Conservation (phyloP, 768 basidiomycete species). For the Lanmaoa rubissima region DNA sequence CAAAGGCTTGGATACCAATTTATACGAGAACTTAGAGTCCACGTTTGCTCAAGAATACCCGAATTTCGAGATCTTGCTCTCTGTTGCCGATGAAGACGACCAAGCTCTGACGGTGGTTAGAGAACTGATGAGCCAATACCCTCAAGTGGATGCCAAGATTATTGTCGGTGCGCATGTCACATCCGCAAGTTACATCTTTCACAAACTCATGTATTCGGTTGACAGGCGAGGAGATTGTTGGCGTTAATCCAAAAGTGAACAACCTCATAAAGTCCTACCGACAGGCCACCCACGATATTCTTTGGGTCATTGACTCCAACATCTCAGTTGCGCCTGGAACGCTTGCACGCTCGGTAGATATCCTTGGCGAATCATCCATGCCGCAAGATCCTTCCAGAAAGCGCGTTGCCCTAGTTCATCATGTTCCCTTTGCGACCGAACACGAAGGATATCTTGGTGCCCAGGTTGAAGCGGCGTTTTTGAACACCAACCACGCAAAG, state of each 20-base stretch:
- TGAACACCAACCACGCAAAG: conserved; percentile 97
- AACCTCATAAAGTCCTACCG: conserved; percentile 87
- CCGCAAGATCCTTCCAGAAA: conserved; percentile 34
- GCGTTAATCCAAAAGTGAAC: conserved; percentile 97
- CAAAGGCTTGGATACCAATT: conserved; percentile 92
- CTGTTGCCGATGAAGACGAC: conserved; percentile 85
- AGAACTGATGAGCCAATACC: conserved; percentile 77
- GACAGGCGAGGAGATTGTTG: conserved; percentile 77
- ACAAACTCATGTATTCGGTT: conserved; percentile 1
- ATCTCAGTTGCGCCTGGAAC: conserved; percentile 75
- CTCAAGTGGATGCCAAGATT: conserved; percentile 66
- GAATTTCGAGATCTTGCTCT: conserved; percentile 87
- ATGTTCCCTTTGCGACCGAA: conserved; percentile 86
- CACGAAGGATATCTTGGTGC: conserved; percentile 73
- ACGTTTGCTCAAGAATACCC: conserved; percentile 91
- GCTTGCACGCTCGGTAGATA: conserved; percentile 80
- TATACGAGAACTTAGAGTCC: conserved; percentile 95
- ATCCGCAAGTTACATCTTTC: not conserved
- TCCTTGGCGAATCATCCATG: conserved; percentile 49
- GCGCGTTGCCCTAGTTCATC: conserved; percentile 86
- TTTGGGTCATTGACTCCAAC: conserved; percentile 99
- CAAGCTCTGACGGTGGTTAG: conserved; percentile 83
- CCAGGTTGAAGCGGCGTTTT: conserved; percentile 85
- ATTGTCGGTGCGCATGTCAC: conserved; percentile 60
- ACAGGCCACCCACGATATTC: conserved; percentile 79